phyloP scores from a whole-genome alignment of 2,329 filamentous ascomycete genomes.

The Colletotrichum coccodes region DNA sequence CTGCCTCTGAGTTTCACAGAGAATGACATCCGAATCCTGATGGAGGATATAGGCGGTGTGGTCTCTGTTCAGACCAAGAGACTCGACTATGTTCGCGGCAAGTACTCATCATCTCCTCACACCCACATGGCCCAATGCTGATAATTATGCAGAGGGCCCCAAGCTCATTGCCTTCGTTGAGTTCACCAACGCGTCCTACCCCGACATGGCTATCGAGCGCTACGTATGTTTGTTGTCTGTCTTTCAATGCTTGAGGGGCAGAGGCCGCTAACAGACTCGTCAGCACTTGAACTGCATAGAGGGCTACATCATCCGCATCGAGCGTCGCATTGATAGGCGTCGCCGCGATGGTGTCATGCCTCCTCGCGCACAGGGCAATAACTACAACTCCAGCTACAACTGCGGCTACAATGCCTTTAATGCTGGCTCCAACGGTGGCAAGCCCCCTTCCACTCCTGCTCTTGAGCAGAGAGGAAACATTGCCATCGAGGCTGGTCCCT shows the following conservation, averaged over 20 bases:
- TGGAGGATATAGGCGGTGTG: conserved; percentile 50
- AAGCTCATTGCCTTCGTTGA: conserved; percentile 50
- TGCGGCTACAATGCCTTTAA: neutral
- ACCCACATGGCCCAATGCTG: neutral
- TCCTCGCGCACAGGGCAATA: neutral
- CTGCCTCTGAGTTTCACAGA: conserved; percentile 51
- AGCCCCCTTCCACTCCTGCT: conserved; percentile 23
- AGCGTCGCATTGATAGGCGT: conserved; percentile 38
- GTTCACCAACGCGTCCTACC: conserved; percentile 48
- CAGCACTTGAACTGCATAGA: conserved; percentile 47
- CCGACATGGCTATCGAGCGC: conserved; percentile 46
- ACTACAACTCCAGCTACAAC: neutral
- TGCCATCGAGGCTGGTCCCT: conserved; percentile 22
- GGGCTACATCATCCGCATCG: conserved; percentile 47
- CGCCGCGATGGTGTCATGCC: neutral
- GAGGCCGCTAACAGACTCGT: neutral
- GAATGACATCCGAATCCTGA: conserved; percentile 47
- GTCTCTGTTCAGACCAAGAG: conserved; percentile 41
- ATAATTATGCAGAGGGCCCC: conserved; percentile 15
- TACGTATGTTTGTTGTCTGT: conserved; percentile 40
- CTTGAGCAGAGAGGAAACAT: conserved; percentile 12
- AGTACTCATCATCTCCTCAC: neutral
- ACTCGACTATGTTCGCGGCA: conserved; percentile 20
- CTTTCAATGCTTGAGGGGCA: neutral
- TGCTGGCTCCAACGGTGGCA: neutral